Evolutionary conservation across 495 filamentous ascomycete species (phyloP).

Genomic region (Bacidia gigantensis): DNA sequence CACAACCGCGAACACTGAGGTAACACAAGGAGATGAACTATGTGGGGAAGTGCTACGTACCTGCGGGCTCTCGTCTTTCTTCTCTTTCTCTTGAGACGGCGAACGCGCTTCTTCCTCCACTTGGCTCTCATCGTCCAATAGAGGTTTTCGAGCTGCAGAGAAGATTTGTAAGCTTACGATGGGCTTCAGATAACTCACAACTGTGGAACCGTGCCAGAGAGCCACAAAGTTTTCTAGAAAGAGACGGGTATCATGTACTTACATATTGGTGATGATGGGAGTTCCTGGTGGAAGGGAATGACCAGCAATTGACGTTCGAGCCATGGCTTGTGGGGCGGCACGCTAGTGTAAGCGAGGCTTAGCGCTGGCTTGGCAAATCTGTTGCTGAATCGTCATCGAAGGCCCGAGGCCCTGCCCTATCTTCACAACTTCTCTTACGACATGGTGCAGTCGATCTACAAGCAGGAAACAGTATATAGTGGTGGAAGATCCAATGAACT

Average conservation of each 20-base stretch:
- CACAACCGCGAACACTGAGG: too few relatives aligned
- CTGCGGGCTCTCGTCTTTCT: conserved; percentile 94
- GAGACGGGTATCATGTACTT: too few relatives aligned
- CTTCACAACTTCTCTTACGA: too few relatives aligned
- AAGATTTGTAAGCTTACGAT: not conserved
- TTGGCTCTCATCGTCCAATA: conserved; percentile 83
- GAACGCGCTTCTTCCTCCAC: conserved; percentile 99
- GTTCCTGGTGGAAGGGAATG: conserved; percentile 32
- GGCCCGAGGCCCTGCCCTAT: too few relatives aligned
- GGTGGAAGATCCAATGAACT: too few relatives aligned
- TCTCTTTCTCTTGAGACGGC: conserved; percentile 95
- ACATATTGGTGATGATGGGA: conserved; percentile 36
- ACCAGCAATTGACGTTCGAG: conserved; percentile 17
- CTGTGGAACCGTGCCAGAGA: too few relatives aligned
- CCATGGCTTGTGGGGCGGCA: conserved; percentile 15
- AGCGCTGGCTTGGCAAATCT: conserved; percentile 2
- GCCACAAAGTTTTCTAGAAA: too few relatives aligned
- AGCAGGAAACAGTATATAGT: too few relatives aligned
- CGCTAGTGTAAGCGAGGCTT: conserved; percentile 29
- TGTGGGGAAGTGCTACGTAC: too few relatives aligned
- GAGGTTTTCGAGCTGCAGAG: not conserved
- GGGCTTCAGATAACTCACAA: not conserved
- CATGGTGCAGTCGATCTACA: too few relatives aligned
- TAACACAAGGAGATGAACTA: too few relatives aligned
- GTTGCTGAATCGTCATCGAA: too few relatives aligned